phyloP scores from a whole-genome alignment of 352 stramenopile genomes.

The Globisporangium rhizosaccharum region DNA sequence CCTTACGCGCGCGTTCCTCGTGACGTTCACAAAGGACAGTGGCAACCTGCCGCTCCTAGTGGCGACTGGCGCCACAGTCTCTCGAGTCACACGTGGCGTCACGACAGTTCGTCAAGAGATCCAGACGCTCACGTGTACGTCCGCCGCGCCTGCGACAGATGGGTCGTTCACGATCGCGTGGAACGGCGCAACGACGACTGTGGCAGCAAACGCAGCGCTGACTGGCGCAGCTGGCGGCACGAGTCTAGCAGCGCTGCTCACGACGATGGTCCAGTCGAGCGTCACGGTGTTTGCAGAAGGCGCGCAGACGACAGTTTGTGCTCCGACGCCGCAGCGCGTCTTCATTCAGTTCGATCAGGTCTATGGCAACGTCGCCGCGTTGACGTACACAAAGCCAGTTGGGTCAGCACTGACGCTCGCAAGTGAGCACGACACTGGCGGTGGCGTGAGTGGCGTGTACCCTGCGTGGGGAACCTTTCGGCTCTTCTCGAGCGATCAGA shows the following conservation, averaged over 20 bases:
- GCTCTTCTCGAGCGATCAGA: constrained; percentile 41
- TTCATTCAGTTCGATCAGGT: constrained; percentile 72
- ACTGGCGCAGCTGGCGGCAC: constrained; percentile 16
- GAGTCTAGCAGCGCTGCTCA: constrained; percentile 27
- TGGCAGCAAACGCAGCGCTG: constrained; percentile 42
- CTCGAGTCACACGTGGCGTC: constrained; percentile 27
- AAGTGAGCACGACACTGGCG: constrained; percentile 40
- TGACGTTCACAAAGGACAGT: constrained; percentile 58
- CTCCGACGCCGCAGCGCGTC: constrained; percentile 34
- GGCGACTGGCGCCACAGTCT: constrained; percentile 26
- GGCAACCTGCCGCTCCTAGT: constrained; percentile 44
- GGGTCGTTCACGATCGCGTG: constrained; percentile 63
- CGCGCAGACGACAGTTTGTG: constrained; percentile 45
- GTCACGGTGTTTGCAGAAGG: constrained; percentile 39
- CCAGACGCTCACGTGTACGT: constrained; percentile 72
- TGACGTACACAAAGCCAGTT: constrained; percentile 30
- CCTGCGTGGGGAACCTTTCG: constrained; percentile 85
- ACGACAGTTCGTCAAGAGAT: constrained; percentile 60
- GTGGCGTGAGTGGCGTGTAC: constrained; percentile 69
- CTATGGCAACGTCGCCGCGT: constrained; percentile 50
- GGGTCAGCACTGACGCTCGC: constrained; percentile 31
- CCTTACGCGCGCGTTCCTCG: constrained; percentile 38
- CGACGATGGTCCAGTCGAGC: constrained; percentile 23
- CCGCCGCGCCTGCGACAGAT: constrained; percentile 23
- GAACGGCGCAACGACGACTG: constrained; percentile 21